Evolutionary conservation across 495 filamentous ascomycete species (phyloP).

Genomic region (Delitschia confertaspora): DNA sequence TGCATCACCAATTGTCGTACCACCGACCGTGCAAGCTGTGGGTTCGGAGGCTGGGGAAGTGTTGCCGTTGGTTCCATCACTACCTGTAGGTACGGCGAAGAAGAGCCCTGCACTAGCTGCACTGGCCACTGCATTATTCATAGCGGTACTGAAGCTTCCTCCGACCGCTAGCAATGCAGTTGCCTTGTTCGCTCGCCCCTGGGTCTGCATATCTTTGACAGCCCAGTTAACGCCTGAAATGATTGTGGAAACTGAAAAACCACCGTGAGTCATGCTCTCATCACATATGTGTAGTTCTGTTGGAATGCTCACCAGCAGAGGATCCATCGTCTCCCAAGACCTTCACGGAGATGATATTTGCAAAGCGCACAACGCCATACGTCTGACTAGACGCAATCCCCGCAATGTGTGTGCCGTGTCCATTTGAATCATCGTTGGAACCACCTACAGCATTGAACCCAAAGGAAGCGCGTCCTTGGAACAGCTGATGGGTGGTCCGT

Average conservation of each 20-base stretch:
- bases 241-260: constrained; percentile 1
- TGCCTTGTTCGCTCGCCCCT: neutral
- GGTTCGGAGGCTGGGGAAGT: constrained; percentile 18
- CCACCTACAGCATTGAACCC: constrained; percentile 5
- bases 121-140: constrained; percentile 6
- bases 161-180: constrained; percentile 12
- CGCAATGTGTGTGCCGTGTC: constrained; percentile 56
- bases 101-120: constrained; percentile 14
- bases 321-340: constrained; percentile 45
- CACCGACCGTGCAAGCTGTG: constrained; percentile 33
- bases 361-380: constrained; percentile 54
- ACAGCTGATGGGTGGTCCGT: constrained; percentile 1
- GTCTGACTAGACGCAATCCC: constrained; percentile 49
- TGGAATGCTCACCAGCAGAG: constrained; percentile 8
- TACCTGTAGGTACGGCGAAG: constrained; percentile 18
- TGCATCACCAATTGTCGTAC: constrained; percentile 28
- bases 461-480: constrained; percentile 14
- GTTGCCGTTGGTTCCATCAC: constrained; percentile 6
- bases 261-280: too few relatives aligned
- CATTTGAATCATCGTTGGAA: constrained; percentile 40
- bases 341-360: constrained; percentile 52
- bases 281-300: too few relatives aligned
- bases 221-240: constrained; percentile 15
- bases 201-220: constrained; percentile 8
- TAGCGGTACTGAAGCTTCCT: constrained; percentile 2